phyloP scores from a whole-genome alignment of 306 rosid genomes.

The Bauhinia variegata region DNA sequence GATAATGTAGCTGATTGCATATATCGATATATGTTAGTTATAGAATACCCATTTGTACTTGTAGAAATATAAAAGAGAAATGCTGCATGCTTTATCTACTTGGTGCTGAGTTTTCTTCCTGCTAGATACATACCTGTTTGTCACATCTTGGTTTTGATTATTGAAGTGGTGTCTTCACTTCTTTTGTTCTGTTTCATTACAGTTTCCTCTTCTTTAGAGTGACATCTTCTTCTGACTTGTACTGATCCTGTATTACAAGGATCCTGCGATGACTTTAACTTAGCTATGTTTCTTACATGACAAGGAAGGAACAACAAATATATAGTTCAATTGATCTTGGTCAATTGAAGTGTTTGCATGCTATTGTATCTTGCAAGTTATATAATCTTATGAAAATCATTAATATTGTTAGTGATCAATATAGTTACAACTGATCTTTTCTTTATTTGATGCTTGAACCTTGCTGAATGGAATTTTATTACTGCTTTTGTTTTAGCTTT shows the following conservation, averaged over 20 bases:
- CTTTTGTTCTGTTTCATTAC: slow-evolving; percentile 1
- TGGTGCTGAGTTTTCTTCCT: background rate
- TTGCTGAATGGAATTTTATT: no score
- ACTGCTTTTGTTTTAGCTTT: background rate
- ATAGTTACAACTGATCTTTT: no score
- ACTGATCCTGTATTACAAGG: background rate
- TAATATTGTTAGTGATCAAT: no score
- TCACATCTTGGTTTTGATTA: slow-evolving; percentile 20
- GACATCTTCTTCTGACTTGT: slow-evolving; percentile 9
- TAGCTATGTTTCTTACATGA: background rate
- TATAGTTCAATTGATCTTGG: background rate
- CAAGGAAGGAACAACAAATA: no score
- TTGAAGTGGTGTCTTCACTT: slow-evolving; percentile 4
- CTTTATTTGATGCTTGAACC: no score
- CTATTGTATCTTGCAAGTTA: background rate
- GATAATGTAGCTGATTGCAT: background rate
- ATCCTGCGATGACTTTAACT: background rate
- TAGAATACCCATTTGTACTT: slow-evolving; percentile 1
- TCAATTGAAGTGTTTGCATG: background rate
- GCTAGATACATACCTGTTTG: background rate
- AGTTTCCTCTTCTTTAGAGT: background rate
- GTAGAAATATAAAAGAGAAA: slow-evolving; percentile 2
- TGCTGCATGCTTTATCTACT: background rate
- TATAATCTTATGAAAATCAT: background rate
- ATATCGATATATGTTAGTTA: background rate